A percentile compares a stretch with the other conserved stretches of the same genome.
These are phyloP conservation scores for Salinomyces thailandicus DNA, from an alignment of 2,329 filamentous ascomycete genomes.

Conservation along the genomic window DNA sequence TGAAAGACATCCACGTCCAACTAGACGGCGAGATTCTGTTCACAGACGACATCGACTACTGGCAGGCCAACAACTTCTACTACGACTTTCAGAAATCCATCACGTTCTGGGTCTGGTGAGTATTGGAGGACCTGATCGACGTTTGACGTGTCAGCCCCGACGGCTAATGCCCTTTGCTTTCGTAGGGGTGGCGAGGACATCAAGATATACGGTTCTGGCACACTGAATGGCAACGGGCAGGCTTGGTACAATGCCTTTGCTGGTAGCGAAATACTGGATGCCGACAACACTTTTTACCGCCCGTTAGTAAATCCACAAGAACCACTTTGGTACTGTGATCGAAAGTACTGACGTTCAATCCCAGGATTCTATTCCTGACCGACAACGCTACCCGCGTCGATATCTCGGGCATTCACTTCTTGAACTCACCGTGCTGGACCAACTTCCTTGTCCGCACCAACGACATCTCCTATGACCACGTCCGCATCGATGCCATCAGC, in stretches of 20 bases:
- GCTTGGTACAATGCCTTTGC: background rate
- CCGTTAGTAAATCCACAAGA: too few relatives aligned
- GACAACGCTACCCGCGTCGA: background rate
- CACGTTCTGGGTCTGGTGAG: background rate
- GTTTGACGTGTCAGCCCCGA: too few relatives aligned
- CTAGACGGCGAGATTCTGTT: background rate
- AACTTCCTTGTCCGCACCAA: background rate
- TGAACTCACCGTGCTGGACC: background rate
- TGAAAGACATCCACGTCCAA: background rate
- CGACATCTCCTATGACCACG: constrained; percentile 1
- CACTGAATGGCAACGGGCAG: constrained; percentile 1
- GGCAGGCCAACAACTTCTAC: background rate
- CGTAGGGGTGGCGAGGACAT: constrained; percentile 2
- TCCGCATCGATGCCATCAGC: constrained; percentile 1
- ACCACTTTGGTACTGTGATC: too few relatives aligned
- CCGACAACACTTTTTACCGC: background rate
- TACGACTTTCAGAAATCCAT: background rate
- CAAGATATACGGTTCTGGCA: constrained; percentile 1
- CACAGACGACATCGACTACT: background rate
- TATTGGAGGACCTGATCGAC: too few relatives aligned
- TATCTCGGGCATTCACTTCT: constrained; percentile 1
- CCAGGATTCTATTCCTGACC: background rate
- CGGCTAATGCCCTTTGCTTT: too few relatives aligned
- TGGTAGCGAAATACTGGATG: background rate
- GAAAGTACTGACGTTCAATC: too few relatives aligned